Conservation (phyloP, 768 basidiomycete species). For the Leccinum boreale region DNA sequence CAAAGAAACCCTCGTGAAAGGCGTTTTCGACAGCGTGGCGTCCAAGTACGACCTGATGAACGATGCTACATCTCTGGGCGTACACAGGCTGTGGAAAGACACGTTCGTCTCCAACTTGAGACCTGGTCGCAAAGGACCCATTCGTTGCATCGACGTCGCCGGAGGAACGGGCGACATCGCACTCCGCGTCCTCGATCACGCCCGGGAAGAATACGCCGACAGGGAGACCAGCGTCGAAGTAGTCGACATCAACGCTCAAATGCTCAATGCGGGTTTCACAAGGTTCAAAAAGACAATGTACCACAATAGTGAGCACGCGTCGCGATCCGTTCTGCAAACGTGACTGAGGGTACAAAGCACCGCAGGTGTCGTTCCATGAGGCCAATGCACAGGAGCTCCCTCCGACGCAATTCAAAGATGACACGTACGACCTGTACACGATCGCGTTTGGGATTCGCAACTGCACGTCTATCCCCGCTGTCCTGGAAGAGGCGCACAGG, state of each 20-base stretch:
- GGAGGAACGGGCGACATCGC: slow-evolving; percentile 99
- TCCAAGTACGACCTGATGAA: slow-evolving; percentile 98
- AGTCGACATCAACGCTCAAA: slow-evolving; percentile 92
- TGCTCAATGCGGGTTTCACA: slow-evolving; percentile 89
- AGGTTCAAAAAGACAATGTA: slow-evolving; percentile 98
- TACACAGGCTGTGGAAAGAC: slow-evolving; percentile 98
- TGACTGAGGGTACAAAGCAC: slow-evolving; percentile 48
- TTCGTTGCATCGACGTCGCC: slow-evolving; percentile 90
- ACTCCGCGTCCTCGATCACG: slow-evolving; percentile 86
- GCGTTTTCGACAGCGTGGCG: slow-evolving; percentile 94
- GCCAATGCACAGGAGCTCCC: slow-evolving; percentile 88
- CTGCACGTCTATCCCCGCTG: slow-evolving; percentile 88
- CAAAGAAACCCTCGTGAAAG: slow-evolving; percentile 89
- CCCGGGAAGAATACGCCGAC: slow-evolving; percentile 84
- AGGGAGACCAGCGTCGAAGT: slow-evolving; percentile 86
- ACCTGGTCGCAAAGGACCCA: slow-evolving; percentile 71
- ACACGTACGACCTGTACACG: slow-evolving; percentile 93
- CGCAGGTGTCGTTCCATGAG: slow-evolving; percentile 89
- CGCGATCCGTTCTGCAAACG: background rate
- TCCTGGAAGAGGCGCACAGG: slow-evolving; percentile 84
- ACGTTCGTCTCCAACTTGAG: slow-evolving; percentile 71
- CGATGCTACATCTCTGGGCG: slow-evolving; percentile 95
- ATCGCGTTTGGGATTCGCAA: slow-evolving; percentile 99
- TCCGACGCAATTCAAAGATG: slow-evolving; percentile 62
- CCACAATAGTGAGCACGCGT: slow-evolving; percentile 73